These are phyloP conservation scores for Solanum chaucha DNA, from an alignment of 257 asterid species.

Conservation along the genomic window DNA sequence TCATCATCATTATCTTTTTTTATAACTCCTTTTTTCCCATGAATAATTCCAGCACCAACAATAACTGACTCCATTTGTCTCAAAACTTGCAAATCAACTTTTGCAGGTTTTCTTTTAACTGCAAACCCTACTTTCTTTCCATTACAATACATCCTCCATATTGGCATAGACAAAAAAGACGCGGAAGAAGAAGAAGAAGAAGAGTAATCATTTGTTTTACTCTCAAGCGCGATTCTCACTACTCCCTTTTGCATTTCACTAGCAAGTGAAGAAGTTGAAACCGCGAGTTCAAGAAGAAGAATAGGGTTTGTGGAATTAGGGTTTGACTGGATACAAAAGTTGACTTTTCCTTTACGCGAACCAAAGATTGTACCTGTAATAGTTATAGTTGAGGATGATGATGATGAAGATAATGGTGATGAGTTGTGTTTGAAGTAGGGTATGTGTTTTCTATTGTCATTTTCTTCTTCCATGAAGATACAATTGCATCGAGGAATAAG, in stretches of 20 bases:
- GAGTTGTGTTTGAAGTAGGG: neutral
- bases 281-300: conserved; percentile 47
- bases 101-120: conserved; percentile 16
- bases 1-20: neutral
- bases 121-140: conserved; percentile 51
- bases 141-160: conserved; percentile 48
- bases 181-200: neutral
- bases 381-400: neutral
- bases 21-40: neutral
- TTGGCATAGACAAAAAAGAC: conserved; percentile 29
- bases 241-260: conserved; percentile 49
- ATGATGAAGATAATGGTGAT: neutral
- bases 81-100: conserved; percentile 25
- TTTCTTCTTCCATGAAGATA: conserved; percentile 23
- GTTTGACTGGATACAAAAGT: conserved; percentile 42
- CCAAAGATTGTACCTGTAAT: conserved; percentile 44
- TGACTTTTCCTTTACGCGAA: conserved; percentile 38
- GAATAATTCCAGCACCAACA: conserved; percentile 39
- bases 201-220: neutral
- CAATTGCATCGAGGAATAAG: conserved; percentile 51
- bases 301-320: conserved; percentile 29
- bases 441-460: neutral
- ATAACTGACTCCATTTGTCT: conserved; percentile 22
- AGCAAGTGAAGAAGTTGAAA: conserved; percentile 43
- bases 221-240: conserved; percentile 35